These are phyloP conservation scores for Rostrohypoxylon terebratum DNA, from an alignment of 495 filamentous ascomycete species.

Conservation along the genomic window DNA sequence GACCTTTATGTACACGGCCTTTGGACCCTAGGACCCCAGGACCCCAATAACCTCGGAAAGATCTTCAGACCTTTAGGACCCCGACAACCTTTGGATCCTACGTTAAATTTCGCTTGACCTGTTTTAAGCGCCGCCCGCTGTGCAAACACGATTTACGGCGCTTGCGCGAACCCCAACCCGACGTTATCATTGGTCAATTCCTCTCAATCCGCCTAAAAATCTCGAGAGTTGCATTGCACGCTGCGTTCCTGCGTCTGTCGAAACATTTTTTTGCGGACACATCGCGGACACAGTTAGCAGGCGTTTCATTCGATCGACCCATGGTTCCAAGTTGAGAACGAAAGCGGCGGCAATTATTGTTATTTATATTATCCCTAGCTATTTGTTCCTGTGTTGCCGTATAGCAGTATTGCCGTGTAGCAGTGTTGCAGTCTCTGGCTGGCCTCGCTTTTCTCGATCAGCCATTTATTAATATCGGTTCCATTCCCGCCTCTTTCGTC, in stretches of 20 bases:
- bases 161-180: conserved; percentile 21
- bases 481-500: conserved; percentile 5
- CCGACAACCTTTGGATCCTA: conserved; percentile 23
- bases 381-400: not conserved
- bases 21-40: not conserved
- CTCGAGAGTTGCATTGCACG: conserved; percentile 40
- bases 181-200: conserved; percentile 34
- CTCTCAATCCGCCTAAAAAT: conserved; percentile 7
- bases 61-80: not conserved
- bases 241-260: conserved; percentile 44
- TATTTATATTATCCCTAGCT: conserved; percentile 8
- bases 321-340: conserved; percentile 37
- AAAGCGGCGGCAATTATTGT: conserved; percentile 34
- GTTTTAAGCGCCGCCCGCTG: conserved; percentile 36
- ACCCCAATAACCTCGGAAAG: no score
- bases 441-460: not conserved
- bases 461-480: conserved; percentile 16
- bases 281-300: conserved; percentile 20
- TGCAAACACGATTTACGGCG: conserved; percentile 31
- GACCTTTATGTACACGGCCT: no score
- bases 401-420: not conserved
- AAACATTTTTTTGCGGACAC: conserved; percentile 32
- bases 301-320: conserved; percentile 21
- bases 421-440: not conserved
- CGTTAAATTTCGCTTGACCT: conserved; percentile 28